These are phyloP conservation scores for Termitomyces sp. DNA, from an alignment of 768 basidiomycete species.

Conservation along the genomic window DNA sequence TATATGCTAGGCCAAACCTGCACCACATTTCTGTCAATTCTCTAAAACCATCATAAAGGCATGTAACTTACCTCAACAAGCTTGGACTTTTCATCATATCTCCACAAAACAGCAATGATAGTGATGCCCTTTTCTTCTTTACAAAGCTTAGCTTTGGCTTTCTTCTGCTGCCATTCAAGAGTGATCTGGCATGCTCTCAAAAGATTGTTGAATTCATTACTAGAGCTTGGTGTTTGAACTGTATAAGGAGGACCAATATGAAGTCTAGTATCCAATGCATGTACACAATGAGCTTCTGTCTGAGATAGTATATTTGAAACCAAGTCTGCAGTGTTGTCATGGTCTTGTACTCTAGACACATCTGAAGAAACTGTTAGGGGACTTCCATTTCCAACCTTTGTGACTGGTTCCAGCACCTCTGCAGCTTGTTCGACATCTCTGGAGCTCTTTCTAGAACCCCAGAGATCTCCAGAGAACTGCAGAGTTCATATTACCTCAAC, in stretches of 20 bases:
- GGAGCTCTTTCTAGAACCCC: too few relatives aligned
- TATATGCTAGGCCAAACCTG: neutral
- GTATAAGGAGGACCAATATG: neutral
- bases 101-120: neutral
- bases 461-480: too few relatives aligned
- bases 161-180: neutral
- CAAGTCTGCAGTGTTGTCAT: neutral
- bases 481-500: too few relatives aligned
- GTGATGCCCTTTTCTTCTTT: neutral
- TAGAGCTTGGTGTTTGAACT: too few relatives aligned
- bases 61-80: neutral
- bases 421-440: too few relatives aligned
- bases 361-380: neutral
- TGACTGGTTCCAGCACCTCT: too few relatives aligned
- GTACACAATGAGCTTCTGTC: neutral
- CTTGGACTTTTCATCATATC: neutral
- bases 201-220: too few relatives aligned
- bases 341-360: neutral
- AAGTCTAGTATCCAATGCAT: slow-evolving; percentile 1
- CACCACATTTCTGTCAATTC: neutral
- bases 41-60: neutral
- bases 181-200: too few relatives aligned
- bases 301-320: neutral
- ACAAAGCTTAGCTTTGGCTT: neutral
- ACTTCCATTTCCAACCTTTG: too few relatives aligned